Evolutionary conservation across 1,284 basidiomycete species (phyloP), one percentile per base, ranked within the genome.

Genomic region (Thelephora terrestris): DNA sequence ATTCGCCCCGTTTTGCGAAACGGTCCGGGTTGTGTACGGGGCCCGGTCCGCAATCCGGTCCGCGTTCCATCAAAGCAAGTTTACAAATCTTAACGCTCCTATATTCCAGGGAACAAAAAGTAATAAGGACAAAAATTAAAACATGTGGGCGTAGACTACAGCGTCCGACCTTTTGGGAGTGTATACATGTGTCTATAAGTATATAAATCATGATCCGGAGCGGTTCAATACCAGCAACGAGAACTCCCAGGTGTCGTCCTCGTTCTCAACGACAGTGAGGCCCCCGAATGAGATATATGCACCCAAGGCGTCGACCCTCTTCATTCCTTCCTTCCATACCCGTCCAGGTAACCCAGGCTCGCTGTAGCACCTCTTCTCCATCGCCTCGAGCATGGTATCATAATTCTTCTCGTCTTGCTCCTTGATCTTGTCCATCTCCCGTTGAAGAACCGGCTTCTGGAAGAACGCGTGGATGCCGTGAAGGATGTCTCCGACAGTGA

Each of bases 251-350:
- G 51, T 57, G 44, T 52, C 46, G 46, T 61, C 54, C 0, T 50
- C 42, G 10, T 56, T 55, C 49, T 59, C 55, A 24, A 62, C 53
- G 32, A 64, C 54, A 65, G 62, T 65, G 49, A 63, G 39, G 3
- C 68, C 69, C 61, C 63, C 64, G 56, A 60, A 71, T 32, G 55
- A 44, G 44, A 52, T 62, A 17, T 55, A 46, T 44, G 64, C 61
- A 2, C 63, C 66, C 32, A 71, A 57, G 47, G 60, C 63, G 51
- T 71, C 69, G 24, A 64, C 61, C 35, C 71, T 59, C 45, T 58
- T 61, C 43, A 67, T 57, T 0, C 69, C 71, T 37, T 66, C 61
- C 45, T 24, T 49, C 25, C 57, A 52, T 38, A 66, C 64, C 53
- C 59, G 64, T 7, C 57, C 64, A 0, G 58, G 51, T 5, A 71